These are phyloP conservation scores for Colletotrichum abscissum DNA, from an alignment of 2,329 filamentous ascomycete species.

Conservation along the genomic window DNA sequence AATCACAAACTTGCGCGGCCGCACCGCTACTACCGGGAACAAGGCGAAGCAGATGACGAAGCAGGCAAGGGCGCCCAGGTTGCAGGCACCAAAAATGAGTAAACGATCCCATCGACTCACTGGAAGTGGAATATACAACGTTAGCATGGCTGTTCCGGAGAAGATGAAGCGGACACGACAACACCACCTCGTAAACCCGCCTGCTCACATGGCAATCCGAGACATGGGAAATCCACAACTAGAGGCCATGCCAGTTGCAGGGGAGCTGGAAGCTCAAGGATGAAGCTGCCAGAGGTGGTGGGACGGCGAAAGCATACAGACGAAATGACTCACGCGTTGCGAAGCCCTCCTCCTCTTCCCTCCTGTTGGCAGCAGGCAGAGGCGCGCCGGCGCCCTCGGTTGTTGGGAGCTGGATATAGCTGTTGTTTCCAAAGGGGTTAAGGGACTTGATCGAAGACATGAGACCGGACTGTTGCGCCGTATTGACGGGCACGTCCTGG, in stretches of 20 bases:
- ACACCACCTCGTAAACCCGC: slow-evolving; percentile 13
- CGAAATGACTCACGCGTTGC: slow-evolving; percentile 83
- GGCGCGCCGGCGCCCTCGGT: slow-evolving; percentile 86
- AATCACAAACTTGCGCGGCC: slow-evolving; percentile 94
- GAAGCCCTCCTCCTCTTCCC: slow-evolving; percentile 96
- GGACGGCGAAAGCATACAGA: slow-evolving; percentile 36
- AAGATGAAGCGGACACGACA: slow-evolving; percentile 39
- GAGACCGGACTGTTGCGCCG: slow-evolving; percentile 76
- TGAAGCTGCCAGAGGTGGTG: slow-evolving; percentile 38
- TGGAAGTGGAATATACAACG: slow-evolving; percentile 55
- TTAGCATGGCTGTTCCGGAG: slow-evolving; percentile 43
- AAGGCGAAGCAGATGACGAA: slow-evolving; percentile 94
- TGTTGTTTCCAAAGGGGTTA: slow-evolving; percentile 88
- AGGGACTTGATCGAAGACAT: slow-evolving; percentile 84
- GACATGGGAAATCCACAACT: slow-evolving; percentile 45
- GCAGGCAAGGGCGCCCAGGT: slow-evolving; percentile 87
- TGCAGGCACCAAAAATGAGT: slow-evolving; percentile 91
- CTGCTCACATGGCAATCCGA: slow-evolving; percentile 50
- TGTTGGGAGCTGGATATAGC: slow-evolving; percentile 91
- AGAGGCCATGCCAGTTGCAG: slow-evolving; percentile 61
- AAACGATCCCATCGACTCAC: slow-evolving; percentile 98
- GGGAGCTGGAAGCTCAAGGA: slow-evolving; percentile 49
- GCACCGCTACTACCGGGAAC: slow-evolving; percentile 83
- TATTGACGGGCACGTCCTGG: slow-evolving; percentile 79
- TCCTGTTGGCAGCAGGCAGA: slow-evolving; percentile 82